Conservation (phyloP, 306 rosid species). For the Vigna mungo region DNA sequence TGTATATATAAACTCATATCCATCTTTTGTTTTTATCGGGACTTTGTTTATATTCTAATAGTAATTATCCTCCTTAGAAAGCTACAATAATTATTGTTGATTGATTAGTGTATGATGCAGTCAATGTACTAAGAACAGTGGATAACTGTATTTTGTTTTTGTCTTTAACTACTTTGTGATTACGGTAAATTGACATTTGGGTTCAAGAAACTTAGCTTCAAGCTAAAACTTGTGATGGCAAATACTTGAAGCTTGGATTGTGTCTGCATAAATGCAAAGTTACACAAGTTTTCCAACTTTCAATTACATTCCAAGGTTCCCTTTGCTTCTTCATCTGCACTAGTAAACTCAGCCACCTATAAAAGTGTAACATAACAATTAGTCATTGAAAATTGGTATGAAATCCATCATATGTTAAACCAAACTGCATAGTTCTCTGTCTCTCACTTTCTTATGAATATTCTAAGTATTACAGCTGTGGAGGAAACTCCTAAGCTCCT, state of each 20-base stretch:
- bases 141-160: conserved; percentile 3
- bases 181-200: conserved; percentile 51
- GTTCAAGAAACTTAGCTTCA: conserved; percentile 63
- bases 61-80: not conserved
- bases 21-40: too few relatives aligned
- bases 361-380: conserved; percentile 38
- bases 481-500: conserved; percentile 63
- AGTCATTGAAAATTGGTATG: conserved; percentile 32
- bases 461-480: conserved; percentile 49
- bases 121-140: conserved; percentile 5
- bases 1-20: too few relatives aligned
- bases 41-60: too few relatives aligned
- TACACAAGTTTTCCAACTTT: conserved; percentile 67
- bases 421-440: conserved; percentile 15
- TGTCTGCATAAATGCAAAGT: conserved; percentile 52
- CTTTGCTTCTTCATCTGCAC: conserved; percentile 46
- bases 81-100: conserved; percentile 25
- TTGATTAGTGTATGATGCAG: conserved; percentile 28
- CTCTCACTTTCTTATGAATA: conserved; percentile 4
- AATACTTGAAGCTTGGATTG: conserved; percentile 66
- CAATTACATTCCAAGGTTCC: conserved; percentile 64
- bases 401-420: conserved; percentile 33
- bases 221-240: conserved; percentile 57
- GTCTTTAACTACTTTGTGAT: conserved; percentile 24
- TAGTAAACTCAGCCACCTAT: conserved; percentile 26